Conservation (phyloP, 2,329 filamentous ascomycete species). For the Metarhizium rileyi region DNA sequence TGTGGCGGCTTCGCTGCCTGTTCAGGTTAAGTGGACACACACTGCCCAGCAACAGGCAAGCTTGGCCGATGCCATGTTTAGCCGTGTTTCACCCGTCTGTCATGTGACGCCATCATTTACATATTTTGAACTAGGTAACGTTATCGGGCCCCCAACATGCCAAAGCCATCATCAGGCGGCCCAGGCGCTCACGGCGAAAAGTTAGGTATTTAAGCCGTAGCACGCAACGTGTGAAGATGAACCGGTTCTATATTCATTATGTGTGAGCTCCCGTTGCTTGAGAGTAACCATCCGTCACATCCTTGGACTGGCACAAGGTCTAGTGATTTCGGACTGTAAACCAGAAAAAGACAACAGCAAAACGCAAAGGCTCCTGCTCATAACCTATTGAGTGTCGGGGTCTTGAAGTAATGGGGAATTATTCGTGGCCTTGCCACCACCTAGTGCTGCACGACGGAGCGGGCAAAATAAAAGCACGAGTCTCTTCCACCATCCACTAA, state of each 20-base stretch:
- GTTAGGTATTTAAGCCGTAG: background rate
- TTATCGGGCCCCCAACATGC: background rate
- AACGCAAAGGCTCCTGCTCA: background rate
- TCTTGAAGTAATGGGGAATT: background rate
- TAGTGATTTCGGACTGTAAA: background rate
- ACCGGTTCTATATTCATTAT: background rate
- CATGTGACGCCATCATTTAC: constrained; percentile 22
- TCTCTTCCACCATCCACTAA: background rate
- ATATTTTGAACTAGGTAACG: no score
- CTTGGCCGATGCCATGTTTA: constrained; percentile 10
- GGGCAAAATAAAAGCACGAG: background rate
- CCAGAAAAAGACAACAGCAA: background rate
- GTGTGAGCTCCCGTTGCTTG: background rate
- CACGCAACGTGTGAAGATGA: background rate
- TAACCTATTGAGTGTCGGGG: background rate
- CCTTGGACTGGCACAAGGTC: background rate
- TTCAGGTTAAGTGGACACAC: background rate
- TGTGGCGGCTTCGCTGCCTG: background rate
- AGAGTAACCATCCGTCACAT: constrained; percentile 1
- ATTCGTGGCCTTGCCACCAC: background rate
- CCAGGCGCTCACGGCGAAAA: no score
- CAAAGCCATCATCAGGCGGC: background rate
- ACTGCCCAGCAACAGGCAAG: constrained; percentile 4
- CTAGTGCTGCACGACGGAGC: background rate
- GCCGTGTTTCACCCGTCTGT: constrained; percentile 18